Percentiles rank a stretch among this genome's conserved stretches.
Evolutionary conservation across 345 rosid genomes (phyloP).

Genomic region (Eucalyptus victrix): DNA sequence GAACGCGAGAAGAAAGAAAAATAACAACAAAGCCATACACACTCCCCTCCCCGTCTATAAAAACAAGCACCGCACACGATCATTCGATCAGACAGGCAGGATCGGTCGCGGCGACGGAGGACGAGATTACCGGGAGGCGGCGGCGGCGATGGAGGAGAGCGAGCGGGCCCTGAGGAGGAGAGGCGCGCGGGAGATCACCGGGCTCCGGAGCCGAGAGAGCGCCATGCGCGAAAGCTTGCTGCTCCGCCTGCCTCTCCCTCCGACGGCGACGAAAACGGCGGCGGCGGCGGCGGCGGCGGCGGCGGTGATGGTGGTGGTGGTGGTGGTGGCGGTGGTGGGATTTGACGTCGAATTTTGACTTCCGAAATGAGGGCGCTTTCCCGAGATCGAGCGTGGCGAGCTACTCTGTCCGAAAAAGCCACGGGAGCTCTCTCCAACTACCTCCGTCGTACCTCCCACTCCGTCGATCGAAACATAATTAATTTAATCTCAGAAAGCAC

Average conservation of each 20-base stretch:
- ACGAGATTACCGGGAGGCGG: constrained; percentile 23
- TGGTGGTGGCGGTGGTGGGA: not conserved
- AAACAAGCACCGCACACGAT: not conserved
- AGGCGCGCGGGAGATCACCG: constrained; percentile 44
- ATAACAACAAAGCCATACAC: not conserved
- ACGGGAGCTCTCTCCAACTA: not conserved
- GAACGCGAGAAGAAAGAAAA: not conserved
- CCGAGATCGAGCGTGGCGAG: not conserved
- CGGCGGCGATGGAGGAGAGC: constrained; percentile 18
- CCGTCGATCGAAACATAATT: not conserved
- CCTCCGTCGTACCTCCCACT: not conserved
- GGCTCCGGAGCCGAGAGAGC: constrained; percentile 75
- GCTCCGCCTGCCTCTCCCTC: not conserved
- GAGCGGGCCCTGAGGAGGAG: constrained; percentile 56
- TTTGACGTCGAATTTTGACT: not conserved
- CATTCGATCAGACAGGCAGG: not conserved
- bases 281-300: fast-evolving
- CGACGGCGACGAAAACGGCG: not conserved
- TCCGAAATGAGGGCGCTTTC: not conserved
- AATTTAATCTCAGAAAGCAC: not conserved
- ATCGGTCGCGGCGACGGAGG: not conserved
- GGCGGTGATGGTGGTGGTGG: too few relatives aligned
- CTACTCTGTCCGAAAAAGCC: not conserved
- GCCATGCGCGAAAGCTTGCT: constrained; percentile 28
- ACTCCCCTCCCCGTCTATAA: not conserved